Conservation (phyloP, 1,284 basidiomycete species). For the Chalciporus sp. region DNA sequence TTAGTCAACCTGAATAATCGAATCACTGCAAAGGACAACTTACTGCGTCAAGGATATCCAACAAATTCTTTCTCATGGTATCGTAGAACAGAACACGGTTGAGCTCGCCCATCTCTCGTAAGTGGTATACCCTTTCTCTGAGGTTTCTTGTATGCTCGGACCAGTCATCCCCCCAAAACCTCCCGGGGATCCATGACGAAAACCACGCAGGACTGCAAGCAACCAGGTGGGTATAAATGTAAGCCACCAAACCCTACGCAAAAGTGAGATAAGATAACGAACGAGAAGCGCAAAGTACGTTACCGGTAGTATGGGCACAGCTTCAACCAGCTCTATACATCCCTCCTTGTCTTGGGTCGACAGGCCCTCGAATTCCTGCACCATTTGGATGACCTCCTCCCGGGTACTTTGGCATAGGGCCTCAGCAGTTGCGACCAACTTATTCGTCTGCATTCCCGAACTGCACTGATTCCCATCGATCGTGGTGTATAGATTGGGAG, state of each 20-base stretch:
- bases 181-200: background rate
- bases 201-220: slow-evolving; percentile 7
- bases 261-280: slow-evolving; percentile 14
- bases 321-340: slow-evolving; percentile 19
- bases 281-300: background rate
- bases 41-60: too few relatives aligned
- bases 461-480: slow-evolving; percentile 19
- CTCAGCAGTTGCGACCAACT: slow-evolving; percentile 7
- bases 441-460: background rate
- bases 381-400: slow-evolving; percentile 18
- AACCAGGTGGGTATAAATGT: slow-evolving; percentile 26
- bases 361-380: slow-evolving; percentile 16
- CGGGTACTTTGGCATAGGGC: slow-evolving; percentile 17
- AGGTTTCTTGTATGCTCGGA: slow-evolving; percentile 8
- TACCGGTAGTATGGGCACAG: slow-evolving; percentile 28
- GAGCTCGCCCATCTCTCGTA: slow-evolving; percentile 5
- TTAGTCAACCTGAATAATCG: slow-evolving; percentile 9
- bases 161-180: slow-evolving; percentile 16
- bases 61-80: too few relatives aligned
- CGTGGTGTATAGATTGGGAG: slow-evolving; percentile 16
- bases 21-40: too few relatives aligned
- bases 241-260: slow-evolving; percentile 28
- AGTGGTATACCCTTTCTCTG: slow-evolving; percentile 10
- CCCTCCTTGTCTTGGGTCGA: background rate
- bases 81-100: slow-evolving; percentile 15